Percentiles rank a stretch among this genome's conserved stretches.
Evolutionary conservation across 2,329 filamentous ascomycete species (phyloP).

Genomic region (Penicillium italicum): DNA sequence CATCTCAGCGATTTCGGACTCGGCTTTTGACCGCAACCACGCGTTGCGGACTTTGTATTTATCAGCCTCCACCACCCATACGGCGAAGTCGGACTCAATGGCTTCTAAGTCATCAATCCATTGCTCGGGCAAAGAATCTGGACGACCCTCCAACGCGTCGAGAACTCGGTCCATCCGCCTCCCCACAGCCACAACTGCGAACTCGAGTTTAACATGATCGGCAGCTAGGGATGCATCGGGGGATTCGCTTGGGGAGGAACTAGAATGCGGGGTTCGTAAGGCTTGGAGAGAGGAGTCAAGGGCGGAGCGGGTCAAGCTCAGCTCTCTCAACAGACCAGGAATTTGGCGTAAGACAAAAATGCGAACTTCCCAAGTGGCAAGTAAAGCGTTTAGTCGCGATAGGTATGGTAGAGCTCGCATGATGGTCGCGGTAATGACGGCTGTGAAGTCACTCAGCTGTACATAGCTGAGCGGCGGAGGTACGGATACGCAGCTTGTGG

Average conservation of each 20-base stretch:
- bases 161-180: slow-evolving; percentile 77
- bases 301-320: slow-evolving; percentile 47
- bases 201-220: slow-evolving; percentile 56
- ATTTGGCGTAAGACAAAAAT: slow-evolving; percentile 70
- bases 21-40: slow-evolving; percentile 30
- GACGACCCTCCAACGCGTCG: slow-evolving; percentile 76
- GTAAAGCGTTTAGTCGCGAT: slow-evolving; percentile 66
- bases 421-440: slow-evolving; percentile 85
- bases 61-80: slow-evolving; percentile 78
- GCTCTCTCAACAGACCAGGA: slow-evolving; percentile 62
- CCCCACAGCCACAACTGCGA: slow-evolving; percentile 67
- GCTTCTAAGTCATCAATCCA: slow-evolving; percentile 87
- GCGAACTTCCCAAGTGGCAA: slow-evolving; percentile 74
- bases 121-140: slow-evolving; percentile 76
- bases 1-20: slow-evolving; percentile 4
- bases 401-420: slow-evolving; percentile 82
- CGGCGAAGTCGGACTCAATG: slow-evolving; percentile 71
- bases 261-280: slow-evolving; percentile 25
- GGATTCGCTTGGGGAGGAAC: slow-evolving; percentile 24
- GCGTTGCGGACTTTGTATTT: slow-evolving; percentile 67
- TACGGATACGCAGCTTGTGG: slow-evolving; percentile 44
- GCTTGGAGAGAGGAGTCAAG: slow-evolving; percentile 35
- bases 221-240: slow-evolving; percentile 41
- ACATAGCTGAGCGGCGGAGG: slow-evolving; percentile 52
- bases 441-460: slow-evolving; percentile 82